phyloP scores from a whole-genome alignment of 805 yeast species.

The Candida saitoana region DNA sequence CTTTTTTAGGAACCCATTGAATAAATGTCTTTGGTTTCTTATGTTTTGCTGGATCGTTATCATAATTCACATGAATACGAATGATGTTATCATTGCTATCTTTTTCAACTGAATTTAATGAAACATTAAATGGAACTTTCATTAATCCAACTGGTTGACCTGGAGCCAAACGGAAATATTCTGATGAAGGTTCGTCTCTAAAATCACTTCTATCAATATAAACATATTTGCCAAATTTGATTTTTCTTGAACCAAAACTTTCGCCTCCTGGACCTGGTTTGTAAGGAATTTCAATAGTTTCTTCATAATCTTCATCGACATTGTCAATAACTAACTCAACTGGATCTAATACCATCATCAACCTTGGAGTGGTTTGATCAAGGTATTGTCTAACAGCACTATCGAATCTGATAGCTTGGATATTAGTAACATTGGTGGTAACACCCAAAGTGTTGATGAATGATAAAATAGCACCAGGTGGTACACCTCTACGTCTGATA shows the following conservation, averaged over 20 bases:
- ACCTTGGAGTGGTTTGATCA: slow-evolving; percentile 88
- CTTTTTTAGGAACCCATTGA: slow-evolving; percentile 88
- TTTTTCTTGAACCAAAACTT: slow-evolving; percentile 56
- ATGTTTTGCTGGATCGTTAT: slow-evolving; percentile 51
- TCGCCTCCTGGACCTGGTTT: slow-evolving; percentile 69
- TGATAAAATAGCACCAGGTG: slow-evolving; percentile 94
- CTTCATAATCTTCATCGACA: slow-evolving; percentile 64
- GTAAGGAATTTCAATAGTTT: slow-evolving; percentile 73
- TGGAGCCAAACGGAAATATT: slow-evolving; percentile 90
- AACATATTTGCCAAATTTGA: slow-evolving; percentile 71
- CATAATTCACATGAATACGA: slow-evolving; percentile 75
- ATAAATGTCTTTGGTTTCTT: slow-evolving; percentile 92
- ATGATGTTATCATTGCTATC: slow-evolving; percentile 61
- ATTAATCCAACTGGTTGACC: slow-evolving; percentile 92
- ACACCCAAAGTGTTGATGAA: slow-evolving; percentile 96
- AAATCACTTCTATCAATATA: slow-evolving; percentile 89
- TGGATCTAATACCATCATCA: slow-evolving; percentile 91
- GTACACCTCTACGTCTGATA: slow-evolving; percentile 94
- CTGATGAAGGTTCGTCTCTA: slow-evolving; percentile 57
- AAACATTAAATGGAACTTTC: slow-evolving; percentile 81
- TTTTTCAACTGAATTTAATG: slow-evolving; percentile 64
- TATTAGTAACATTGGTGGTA: slow-evolving; percentile 87
- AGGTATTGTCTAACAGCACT: slow-evolving; percentile 80
- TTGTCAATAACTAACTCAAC: slow-evolving; percentile 79
- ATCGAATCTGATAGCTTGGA: slow-evolving; percentile 87